Base-by-base conservation (phyloP, 371 early-diverging fungal genomes). In the Mortierella sp. region DNA sequence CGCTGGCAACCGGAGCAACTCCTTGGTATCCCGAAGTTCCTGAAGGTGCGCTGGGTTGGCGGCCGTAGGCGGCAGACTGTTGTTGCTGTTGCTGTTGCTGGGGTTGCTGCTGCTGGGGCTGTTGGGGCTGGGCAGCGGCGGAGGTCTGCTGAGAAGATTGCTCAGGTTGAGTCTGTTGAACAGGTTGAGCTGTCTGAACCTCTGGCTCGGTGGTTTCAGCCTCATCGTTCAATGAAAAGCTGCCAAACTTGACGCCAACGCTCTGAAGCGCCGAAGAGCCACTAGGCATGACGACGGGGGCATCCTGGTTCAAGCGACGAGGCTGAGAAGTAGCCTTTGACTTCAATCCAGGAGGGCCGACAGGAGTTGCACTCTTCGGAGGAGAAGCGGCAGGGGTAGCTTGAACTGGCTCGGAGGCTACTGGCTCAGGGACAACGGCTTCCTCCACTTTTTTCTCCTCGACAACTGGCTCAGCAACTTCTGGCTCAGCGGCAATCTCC, bases 251-350 rank as follows among this genome's bases (percentile, higher is more conserved):
- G 60, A 91, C 89, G 64, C 91, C 93, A 31, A 93, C 87, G 47
- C 91, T 83, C 57, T 90, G 89, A 12, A 93, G 76, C n/a, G 87
- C 78, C n/a, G 91, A 76, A 35, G 86, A 85, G 43, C 88, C 88
- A 37, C 85, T 85, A 5, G 96, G 96, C 91, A 96, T 93, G 13
- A 95, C 95, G 26, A 96, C 96, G 34, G 96, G 90, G 8, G 91
- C 92, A 72, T 95, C 95, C 83, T 96, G 96, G 73, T 93, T 91
- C 72, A 94, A 88, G 69, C 86, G 88, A 72, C 85, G 90, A 5
- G 82, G 61, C 37, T 70, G 75, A 37, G 77, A n/a, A 10, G 86
- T 65, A 29, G 76, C 61, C 73, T 84, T 86, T 19, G 79, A 73
- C 74, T 85, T 86, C 51, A 86, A 77, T 65, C 89, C 89, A 19